A percentile compares a stretch with the other conserved stretches of the same genome.
These are phyloP conservation scores for Penicillium sp. DNA, from an alignment of 2,329 filamentous ascomycete genomes.

Conservation along the genomic window DNA sequence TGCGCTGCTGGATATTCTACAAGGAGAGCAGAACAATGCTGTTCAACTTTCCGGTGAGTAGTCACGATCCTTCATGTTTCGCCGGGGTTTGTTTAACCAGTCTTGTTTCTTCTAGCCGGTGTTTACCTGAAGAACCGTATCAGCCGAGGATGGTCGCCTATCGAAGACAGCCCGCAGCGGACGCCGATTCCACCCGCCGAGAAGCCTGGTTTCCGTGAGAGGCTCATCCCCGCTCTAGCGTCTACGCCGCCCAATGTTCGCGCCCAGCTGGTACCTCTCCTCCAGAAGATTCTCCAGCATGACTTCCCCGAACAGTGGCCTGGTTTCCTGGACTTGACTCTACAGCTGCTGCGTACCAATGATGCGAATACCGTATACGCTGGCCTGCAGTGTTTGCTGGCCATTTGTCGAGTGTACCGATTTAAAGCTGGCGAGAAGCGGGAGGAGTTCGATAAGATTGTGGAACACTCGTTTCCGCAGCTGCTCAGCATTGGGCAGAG, in stretches of 20 bases:
- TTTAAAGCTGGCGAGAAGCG: constrained; percentile 80
- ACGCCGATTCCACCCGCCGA: constrained; percentile 79
- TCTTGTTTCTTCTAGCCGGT: constrained; percentile 57
- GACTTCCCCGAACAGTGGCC: constrained; percentile 96
- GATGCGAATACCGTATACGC: constrained; percentile 83
- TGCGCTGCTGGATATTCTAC: constrained; percentile 82
- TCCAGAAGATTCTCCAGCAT: constrained; percentile 92
- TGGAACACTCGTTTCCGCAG: constrained; percentile 83
- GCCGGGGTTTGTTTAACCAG: constrained; percentile 9
- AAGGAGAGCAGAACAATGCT: constrained; percentile 76
- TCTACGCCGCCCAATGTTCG: constrained; percentile 73
- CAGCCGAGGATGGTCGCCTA: constrained; percentile 79
- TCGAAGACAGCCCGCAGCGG: constrained; percentile 67
- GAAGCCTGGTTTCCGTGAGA: constrained; percentile 78
- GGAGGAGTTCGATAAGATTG: constrained; percentile 87
- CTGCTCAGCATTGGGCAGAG: constrained; percentile 81
- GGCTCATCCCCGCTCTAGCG: constrained; percentile 82
- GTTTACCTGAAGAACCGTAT: constrained; percentile 98
- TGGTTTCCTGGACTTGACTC: constrained; percentile 84
- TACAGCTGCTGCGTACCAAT: constrained; percentile 80
- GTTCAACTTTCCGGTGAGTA: constrained; percentile 81
- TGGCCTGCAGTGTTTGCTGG: constrained; percentile 85
- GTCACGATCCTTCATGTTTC: constrained; percentile 5
- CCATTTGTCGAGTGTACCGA: constrained; percentile 90
- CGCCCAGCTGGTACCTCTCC: constrained; percentile 85